Evolutionary conservation across 1,284 basidiomycete genomes (phyloP).

Genomic region (Ustilago hordei): DNA sequence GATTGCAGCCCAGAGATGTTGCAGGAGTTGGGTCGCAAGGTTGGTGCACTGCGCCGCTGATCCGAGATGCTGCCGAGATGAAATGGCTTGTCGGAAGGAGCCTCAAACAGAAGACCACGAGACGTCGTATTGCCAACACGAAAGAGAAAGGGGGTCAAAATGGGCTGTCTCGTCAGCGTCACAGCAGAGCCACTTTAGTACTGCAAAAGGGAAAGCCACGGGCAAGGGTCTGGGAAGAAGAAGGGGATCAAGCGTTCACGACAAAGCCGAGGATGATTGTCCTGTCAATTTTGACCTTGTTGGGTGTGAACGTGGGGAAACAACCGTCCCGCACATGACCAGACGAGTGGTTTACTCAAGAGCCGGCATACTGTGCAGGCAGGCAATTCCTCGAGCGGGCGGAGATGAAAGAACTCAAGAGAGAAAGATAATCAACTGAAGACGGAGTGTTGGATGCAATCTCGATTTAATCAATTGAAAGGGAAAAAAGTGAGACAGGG

Average conservation of each 20-base stretch:
- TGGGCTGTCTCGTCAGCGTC: neutral
- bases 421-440: neutral
- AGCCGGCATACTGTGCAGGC: too few species aligned
- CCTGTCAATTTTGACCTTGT: neutral
- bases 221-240: neutral
- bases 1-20: too few species aligned
- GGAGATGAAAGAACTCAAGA: neutral
- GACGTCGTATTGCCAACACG: too few species aligned
- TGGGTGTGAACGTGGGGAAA: too few species aligned
- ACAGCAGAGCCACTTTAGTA: neutral
- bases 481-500: slow-evolving; percentile 3
- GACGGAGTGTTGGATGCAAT: neutral
- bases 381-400: neutral
- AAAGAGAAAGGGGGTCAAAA: too few species aligned
- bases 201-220: neutral
- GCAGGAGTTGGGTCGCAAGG: too few species aligned
- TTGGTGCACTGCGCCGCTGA: neutral
- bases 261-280: neutral
- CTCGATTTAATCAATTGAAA: neutral
- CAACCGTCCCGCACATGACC: too few species aligned
- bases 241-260: neutral
- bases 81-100: too few species aligned
- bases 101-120: too few species aligned
- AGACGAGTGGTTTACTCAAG: too few species aligned
- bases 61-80: neutral